Percentiles rank a stretch among this genome's conserved stretches.
Conservation (phyloP, 495 filamentous ascomycete species). For the Aspergillus hancockii region DNA sequence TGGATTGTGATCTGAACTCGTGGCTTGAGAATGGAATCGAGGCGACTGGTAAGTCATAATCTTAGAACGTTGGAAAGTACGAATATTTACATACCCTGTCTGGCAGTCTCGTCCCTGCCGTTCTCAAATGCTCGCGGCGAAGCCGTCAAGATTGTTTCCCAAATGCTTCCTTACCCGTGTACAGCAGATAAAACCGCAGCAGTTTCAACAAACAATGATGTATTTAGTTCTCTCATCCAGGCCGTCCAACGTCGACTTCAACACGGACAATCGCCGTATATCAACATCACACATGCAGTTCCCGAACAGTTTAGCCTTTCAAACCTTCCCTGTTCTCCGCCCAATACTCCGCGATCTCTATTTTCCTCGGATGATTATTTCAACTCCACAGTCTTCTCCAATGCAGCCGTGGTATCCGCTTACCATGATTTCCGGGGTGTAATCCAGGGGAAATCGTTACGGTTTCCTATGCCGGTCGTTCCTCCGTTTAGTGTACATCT, state of each 20-base stretch:
- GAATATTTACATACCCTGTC: constrained; percentile 15
- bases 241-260: constrained; percentile 53
- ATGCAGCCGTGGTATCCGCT: constrained; percentile 55
- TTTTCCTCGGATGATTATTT: constrained; percentile 56
- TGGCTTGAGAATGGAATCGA: constrained; percentile 50
- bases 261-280: constrained; percentile 49
- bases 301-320: constrained; percentile 62
- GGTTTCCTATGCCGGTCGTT: constrained; percentile 61
- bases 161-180: constrained; percentile 63
- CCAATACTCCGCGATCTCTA: constrained; percentile 54
- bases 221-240: constrained; percentile 53
- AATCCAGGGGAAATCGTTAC: constrained; percentile 37
- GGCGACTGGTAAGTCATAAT: constrained; percentile 38
- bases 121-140: constrained; percentile 38
- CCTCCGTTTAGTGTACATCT: constrained; percentile 64
- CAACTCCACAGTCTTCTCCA: constrained; percentile 57
- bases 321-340: constrained; percentile 62
- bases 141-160: constrained; percentile 59
- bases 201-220: constrained; percentile 32
- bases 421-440: constrained; percentile 56
- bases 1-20: constrained; percentile 42
- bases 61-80: not conserved
- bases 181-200: constrained; percentile 45
- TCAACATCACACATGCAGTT: constrained; percentile 65
- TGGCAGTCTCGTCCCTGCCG: constrained; percentile 38